A percentile compares a stretch with the other conserved stretches of the same genome.
Conservation (phyloP, 169 alveolate species). For the Cryptosporidium andersoni region DNA sequence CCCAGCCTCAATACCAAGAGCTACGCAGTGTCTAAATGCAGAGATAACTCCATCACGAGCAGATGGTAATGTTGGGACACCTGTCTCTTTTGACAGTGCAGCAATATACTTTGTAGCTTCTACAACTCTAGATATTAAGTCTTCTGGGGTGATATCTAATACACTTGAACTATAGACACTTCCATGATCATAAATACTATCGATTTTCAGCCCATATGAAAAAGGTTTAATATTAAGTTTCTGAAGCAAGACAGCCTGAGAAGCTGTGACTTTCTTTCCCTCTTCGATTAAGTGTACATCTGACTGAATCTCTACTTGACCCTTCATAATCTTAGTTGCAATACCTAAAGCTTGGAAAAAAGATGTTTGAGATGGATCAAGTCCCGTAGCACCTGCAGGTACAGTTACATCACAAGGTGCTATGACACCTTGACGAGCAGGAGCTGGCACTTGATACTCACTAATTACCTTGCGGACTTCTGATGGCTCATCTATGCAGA, state of each 20-base stretch:
- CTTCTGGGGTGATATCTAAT: constrained; percentile 93
- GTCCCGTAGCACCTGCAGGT: constrained; percentile 99
- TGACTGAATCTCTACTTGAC: constrained; percentile 96
- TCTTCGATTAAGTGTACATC: constrained; percentile 92
- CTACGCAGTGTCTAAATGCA: constrained; percentile 96
- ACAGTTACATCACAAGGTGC: constrained; percentile 97
- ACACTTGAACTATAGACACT: constrained; percentile 92
- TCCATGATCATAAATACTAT: constrained; percentile 95
- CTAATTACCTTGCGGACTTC: constrained; percentile 90
- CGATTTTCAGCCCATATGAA: constrained; percentile 93
- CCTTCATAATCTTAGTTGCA: constrained; percentile 97
- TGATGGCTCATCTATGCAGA: constrained; percentile 93
- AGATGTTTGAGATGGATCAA: constrained; percentile 99
- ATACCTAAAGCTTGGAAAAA: constrained; percentile 99
- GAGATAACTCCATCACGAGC: constrained; percentile 93
- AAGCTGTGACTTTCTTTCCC: constrained; percentile 95
- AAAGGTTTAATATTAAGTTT: constrained; percentile 97
- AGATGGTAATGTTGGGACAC: constrained; percentile 93
- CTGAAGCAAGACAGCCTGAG: constrained; percentile 95
- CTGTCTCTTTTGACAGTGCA: constrained; percentile 92
- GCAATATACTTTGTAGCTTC: constrained; percentile 90
- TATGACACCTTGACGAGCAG: constrained; percentile 97
- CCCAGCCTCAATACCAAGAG: constrained; percentile 93
- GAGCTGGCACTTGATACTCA: constrained; percentile 94
- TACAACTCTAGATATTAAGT: constrained; percentile 85